Conservation (phyloP, 345 rosid genomes). For the Syzygium jambos region DNA sequence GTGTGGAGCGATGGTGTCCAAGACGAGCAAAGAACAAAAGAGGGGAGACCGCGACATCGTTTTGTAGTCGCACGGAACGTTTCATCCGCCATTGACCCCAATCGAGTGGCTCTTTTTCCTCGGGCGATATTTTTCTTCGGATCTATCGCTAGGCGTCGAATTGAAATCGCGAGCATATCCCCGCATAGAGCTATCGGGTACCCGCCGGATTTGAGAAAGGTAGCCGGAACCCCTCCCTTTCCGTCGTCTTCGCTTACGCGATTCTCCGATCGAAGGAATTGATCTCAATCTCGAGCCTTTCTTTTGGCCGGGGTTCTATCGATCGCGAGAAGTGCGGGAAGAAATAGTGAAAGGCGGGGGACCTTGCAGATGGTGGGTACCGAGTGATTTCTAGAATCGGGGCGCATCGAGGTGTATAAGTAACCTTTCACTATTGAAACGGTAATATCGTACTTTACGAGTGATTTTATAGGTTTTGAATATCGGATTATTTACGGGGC, state of each 20-base stretch:
- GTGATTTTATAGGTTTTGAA: background rate
- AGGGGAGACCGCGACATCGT: background rate
- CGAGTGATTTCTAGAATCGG: accelerated
- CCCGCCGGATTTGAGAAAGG: accelerated
- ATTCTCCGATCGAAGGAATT: background rate
- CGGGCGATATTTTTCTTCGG: background rate
- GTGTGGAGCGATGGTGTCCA: background rate
- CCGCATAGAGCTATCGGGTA: too few species aligned
- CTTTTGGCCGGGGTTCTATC: background rate
- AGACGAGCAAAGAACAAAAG: background rate
- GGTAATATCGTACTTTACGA: background rate
- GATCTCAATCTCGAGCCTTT: background rate
- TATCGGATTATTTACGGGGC: background rate
- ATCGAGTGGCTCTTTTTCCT: background rate
- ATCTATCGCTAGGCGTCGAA: background rate
- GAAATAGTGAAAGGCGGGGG: background rate
- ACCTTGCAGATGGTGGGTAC: too few species aligned
- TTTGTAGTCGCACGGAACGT: background rate
- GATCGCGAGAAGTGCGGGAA: background rate
- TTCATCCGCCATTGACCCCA: background rate
- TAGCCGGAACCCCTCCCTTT: background rate
- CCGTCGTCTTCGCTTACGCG: background rate
- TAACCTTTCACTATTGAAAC: background rate
- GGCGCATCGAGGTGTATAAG: background rate
- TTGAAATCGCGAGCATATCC: background rate